Evolutionary conservation across 2,329 filamentous ascomycete genomes (phyloP).

Genomic region (Teratosphaeria destructans): DNA sequence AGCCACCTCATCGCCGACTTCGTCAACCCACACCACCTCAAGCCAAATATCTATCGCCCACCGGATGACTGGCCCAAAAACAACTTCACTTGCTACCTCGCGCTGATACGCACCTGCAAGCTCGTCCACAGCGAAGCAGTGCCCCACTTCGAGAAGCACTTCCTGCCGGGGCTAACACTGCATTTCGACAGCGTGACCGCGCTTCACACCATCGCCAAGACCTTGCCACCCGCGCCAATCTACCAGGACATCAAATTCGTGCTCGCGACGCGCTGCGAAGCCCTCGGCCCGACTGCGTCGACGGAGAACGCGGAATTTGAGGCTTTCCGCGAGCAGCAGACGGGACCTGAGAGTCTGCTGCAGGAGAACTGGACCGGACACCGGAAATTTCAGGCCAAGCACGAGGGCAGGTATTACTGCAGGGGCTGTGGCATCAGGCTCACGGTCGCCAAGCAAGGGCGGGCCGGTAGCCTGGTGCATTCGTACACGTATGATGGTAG

Average conservation of each 20-base stretch:
- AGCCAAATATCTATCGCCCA: not conserved
- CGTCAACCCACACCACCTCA: not conserved
- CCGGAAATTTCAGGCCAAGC: not conserved
- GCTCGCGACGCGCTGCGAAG: not conserved
- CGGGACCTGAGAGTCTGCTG: not conserved
- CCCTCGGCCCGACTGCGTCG: not conserved
- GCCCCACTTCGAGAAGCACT: not conserved
- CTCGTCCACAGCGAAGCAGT: not conserved
- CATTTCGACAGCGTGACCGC: not conserved
- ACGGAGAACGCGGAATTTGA: not conserved
- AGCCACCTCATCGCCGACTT: not conserved
- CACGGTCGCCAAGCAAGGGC: not conserved
- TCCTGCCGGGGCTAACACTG: not conserved
- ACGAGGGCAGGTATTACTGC: not conserved
- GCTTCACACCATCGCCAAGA: not conserved
- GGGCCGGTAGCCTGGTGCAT: not conserved
- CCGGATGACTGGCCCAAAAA: not conserved
- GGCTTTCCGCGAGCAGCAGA: not conserved
- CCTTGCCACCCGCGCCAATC: not conserved
- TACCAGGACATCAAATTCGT: not conserved
- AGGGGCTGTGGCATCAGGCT: not conserved
- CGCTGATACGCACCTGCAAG: not conserved
- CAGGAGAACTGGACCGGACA: not conserved
- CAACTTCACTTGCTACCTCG: not conserved
- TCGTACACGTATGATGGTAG: not conserved